Conservation (phyloP, 345 rosid species). For the Kernera saxatilis region DNA sequence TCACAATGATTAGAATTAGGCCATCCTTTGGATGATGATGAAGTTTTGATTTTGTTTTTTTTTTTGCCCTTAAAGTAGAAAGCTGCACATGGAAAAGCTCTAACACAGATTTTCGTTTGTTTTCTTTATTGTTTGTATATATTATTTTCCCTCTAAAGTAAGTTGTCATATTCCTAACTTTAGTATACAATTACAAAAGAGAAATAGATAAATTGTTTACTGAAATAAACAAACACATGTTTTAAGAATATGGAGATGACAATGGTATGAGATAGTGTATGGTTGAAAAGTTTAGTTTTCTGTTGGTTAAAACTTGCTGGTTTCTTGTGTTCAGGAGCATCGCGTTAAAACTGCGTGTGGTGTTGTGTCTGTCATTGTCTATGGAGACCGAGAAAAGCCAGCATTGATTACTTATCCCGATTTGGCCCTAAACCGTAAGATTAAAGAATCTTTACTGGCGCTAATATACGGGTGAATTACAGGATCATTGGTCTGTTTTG, state of each 20-base stretch:
- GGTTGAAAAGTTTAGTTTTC: neutral
- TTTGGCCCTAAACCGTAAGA: conserved; percentile 77
- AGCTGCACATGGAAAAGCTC: conserved; percentile 54
- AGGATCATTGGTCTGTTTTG: neutral
- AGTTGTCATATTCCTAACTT: conserved; percentile 21
- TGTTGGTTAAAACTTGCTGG: conserved; percentile 1
- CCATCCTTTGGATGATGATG: conserved; percentile 18
- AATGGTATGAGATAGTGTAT: conserved; percentile 17
- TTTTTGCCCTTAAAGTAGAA: conserved; percentile 13
- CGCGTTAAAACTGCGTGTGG: conserved; percentile 65
- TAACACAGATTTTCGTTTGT: conserved; percentile 27
- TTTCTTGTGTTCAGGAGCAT: conserved; percentile 57
- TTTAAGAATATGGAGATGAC: conserved; percentile 11
- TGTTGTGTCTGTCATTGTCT: conserved; percentile 77
- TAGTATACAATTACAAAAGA: conserved; percentile 16
- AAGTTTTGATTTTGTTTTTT: conserved; percentile 23
- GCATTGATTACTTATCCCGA: conserved; percentile 88
- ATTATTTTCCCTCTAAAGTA: conserved; percentile 24
- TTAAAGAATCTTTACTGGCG: neutral
- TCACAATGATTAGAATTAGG: conserved; percentile 45
- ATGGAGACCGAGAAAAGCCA: conserved; percentile 81
- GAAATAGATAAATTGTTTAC: conserved; percentile 11
- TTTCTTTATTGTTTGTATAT: neutral
- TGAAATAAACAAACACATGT: conserved; percentile 9
- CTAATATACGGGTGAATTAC: neutral